A percentile compares a stretch with the other conserved stretches of the same genome.
Evolutionary conservation across 1,139 yeast species (phyloP).

Genomic region (Torulaspora globosa): DNA sequence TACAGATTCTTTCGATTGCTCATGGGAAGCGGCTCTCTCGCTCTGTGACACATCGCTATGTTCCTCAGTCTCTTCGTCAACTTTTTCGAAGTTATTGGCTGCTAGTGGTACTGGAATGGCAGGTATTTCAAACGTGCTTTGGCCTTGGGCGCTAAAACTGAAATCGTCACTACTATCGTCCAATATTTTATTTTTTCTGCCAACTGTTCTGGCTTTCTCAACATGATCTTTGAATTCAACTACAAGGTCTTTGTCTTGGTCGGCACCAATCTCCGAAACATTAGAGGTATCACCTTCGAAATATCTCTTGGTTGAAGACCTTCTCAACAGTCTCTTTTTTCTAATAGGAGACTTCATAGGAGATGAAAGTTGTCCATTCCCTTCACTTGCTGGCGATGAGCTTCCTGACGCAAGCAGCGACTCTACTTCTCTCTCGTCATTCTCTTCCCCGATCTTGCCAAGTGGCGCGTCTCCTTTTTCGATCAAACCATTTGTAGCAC

Average conservation of each 20-base stretch:
- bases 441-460: background rate
- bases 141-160: slow-evolving; percentile 32
- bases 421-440: background rate
- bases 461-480: background rate
- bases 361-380: background rate
- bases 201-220: slow-evolving; percentile 18
- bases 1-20: background rate
- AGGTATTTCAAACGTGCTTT: slow-evolving; percentile 33
- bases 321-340: slow-evolving; percentile 20
- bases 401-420: too few species aligned
- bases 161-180: slow-evolving; percentile 36
- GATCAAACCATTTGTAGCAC: background rate
- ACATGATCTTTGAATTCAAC: slow-evolving; percentile 25
- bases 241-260: slow-evolving; percentile 19
- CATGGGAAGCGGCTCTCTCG: background rate
- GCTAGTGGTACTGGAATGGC: slow-evolving; percentile 4
- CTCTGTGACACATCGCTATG: slow-evolving; percentile 1
- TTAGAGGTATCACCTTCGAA: slow-evolving; percentile 14
- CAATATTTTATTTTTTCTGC: slow-evolving; percentile 26
- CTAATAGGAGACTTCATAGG: slow-evolving; percentile 9
- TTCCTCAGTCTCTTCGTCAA: slow-evolving; percentile 2
- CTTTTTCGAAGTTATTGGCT: background rate
- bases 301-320: slow-evolving; percentile 18
- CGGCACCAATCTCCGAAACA: slow-evolving; percentile 4
- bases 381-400: background rate